Base-by-base conservation (phyloP, 139 green algal species). In the Astrephomene gubernaculifera region DNA sequence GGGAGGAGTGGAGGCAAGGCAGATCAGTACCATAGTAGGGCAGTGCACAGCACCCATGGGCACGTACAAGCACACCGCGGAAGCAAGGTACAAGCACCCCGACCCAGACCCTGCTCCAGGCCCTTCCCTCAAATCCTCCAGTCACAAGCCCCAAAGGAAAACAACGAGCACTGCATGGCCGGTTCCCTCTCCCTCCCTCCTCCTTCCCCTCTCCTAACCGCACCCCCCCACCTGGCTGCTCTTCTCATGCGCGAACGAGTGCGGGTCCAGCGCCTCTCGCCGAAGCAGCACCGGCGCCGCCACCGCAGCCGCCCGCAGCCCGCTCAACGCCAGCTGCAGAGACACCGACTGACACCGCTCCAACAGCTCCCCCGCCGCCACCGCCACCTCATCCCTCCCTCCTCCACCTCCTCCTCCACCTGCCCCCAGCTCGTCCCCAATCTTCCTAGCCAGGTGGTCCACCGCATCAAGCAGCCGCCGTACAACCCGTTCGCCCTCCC, bases 161-260 rank as follows among this genome's bases (percentile, higher is more conserved):
- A n/a, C n/a, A n/a, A n/a, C n/a, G n/a, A n/a, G n/a, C n/a, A n/a
- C n/a, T n/a, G n/a, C n/a, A 57, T 25, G 14, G 49, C 49, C 49
- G 49, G 49, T 57, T 17, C 49, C 49, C 49, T 57, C 49, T 17
- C 49, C 49, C 49, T 17, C 14, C 49, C 49, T 12, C 14, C 53
- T 35, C 41, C 25, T 35, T 22, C 68, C 17, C 44, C 45, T 17
- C 29, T 25, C 27, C 45, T 9, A 27, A 17, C 14, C n/a, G n/a
- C 44, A 29, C 19, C 4, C 3, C 71, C 73, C 35, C 33, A 81
- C 73, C 73, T 82, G 74, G 36, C 33, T 82, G 57, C 39, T 71
- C 74, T 71, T 71, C 54, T 71, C 74, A 38, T 82, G 74, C 36
- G 57, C 74, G 5, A 71, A 82, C 54, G 27, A 33, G 53, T 82